Conservation (phyloP, 768 basidiomycete species). For the Leccinum sublutescens region DNA sequence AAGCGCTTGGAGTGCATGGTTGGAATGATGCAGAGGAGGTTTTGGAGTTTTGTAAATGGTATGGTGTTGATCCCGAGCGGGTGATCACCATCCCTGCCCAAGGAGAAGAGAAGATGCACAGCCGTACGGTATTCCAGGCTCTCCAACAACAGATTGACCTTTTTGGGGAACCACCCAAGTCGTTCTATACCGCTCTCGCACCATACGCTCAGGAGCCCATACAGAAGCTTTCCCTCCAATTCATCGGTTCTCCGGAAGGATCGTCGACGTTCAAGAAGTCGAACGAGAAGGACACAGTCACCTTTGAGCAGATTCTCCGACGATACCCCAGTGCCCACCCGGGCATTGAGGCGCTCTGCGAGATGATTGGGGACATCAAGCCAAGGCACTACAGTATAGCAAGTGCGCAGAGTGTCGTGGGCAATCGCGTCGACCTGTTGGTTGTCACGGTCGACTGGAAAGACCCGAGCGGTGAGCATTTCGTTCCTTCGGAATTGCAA, state of each 20-base stretch:
- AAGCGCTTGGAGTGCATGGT: slow-evolving; percentile 95
- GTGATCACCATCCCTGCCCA: slow-evolving; percentile 78
- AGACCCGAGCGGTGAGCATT: slow-evolving; percentile 68
- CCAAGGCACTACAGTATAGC: slow-evolving; percentile 99
- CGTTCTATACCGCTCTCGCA: slow-evolving; percentile 89
- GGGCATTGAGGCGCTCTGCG: slow-evolving; percentile 80
- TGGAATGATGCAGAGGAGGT: slow-evolving; percentile 95
- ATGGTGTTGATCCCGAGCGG: slow-evolving; percentile 77
- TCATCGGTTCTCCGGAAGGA: slow-evolving; percentile 94
- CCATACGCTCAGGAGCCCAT: slow-evolving; percentile 64
- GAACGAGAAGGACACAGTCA: slow-evolving; percentile 91
- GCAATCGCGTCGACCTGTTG: slow-evolving; percentile 89
- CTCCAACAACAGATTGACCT: slow-evolving; percentile 96
- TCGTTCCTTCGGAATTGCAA: not conserved
- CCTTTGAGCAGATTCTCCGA: slow-evolving; percentile 83
- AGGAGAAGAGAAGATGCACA: slow-evolving; percentile 72
- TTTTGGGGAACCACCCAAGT: slow-evolving; percentile 94
- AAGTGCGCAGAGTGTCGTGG: slow-evolving; percentile 91
- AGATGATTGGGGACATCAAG: slow-evolving; percentile 91
- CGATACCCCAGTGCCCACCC: slow-evolving; percentile 79
- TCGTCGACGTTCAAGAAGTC: slow-evolving; percentile 92
- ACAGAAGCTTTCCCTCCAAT: slow-evolving; percentile 80
- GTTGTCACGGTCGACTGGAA: slow-evolving; percentile 97
- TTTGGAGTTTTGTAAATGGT: slow-evolving; percentile 86
- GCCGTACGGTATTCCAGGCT: slow-evolving; percentile 91